phyloP scores from a whole-genome alignment of 176 grass and related monocot genomes.

The Avena insularis region DNA sequence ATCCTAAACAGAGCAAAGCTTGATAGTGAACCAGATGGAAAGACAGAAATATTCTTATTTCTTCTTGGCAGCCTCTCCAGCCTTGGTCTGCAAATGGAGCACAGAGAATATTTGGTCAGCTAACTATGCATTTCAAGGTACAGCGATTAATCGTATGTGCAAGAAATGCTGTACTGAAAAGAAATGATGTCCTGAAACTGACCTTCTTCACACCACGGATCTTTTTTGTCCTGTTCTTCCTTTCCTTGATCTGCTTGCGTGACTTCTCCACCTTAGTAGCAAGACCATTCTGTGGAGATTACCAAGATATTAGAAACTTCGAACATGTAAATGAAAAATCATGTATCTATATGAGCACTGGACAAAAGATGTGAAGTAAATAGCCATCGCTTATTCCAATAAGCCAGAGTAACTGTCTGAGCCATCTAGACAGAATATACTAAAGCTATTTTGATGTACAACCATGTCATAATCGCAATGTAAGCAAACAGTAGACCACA shows the following conservation, averaged over 20 bases:
- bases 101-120: neutral
- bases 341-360: neutral
- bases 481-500: neutral
- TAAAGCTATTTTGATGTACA: neutral
- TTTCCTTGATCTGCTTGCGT: conserved; percentile 94
- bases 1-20: conserved; percentile 32
- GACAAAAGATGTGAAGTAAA: neutral
- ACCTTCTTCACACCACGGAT: conserved; percentile 95
- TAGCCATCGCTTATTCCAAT: neutral
- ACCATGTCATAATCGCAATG: neutral
- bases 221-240: conserved; percentile 90
- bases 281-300: conserved; percentile 73
- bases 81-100: conserved; percentile 72
- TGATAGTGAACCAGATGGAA: conserved; percentile 24
- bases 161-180: neutral
- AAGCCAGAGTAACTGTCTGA: neutral
- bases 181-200: neutral
- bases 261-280: conserved; percentile 96
- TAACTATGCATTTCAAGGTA: neutral
- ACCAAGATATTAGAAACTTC: conserved; percentile 2
- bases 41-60: conserved; percentile 54
- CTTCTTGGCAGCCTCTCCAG: conserved; percentile 89
- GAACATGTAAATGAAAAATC: neutral
- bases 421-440: neutral
- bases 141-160: neutral